Base-by-base conservation (phyloP, 2,329 filamentous ascomycete genomes). In the Pleurostoma richardsiae region DNA sequence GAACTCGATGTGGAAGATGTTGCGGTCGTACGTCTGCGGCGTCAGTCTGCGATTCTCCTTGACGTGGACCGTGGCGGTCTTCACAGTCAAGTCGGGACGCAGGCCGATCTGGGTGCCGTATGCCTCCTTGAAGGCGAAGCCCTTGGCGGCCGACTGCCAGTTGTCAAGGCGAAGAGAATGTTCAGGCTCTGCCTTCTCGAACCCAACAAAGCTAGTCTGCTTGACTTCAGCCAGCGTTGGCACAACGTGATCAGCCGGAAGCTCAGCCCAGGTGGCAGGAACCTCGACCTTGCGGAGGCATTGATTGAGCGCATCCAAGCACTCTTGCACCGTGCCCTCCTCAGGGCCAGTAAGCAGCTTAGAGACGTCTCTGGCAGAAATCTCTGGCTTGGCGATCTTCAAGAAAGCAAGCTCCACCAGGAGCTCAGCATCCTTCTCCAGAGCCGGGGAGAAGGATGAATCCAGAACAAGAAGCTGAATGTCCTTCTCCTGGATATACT, bases 1-100 rank as follows among this genome's bases (percentile, higher is more conserved):
- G 60, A 99, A 99, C 70, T 99, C 94, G 52, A 99, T 97, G 73
- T 99, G 94, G 85, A 99, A 99, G 69, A 99, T 97, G 77, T 99
- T 96, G 58, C 94, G 90, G 68, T 97, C 91, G 64, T 99, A 99
- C 30, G 84, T 86, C 28, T 70, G 60, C 3, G 94, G 94, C 0
- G 94, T 99, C 46, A 99, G 80, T 53, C 94, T 84, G 52, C 94
- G 88, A 72, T 95, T 96, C 74, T 97, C 94, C 74, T 95, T 90
- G 67, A 99, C 91, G 46, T 83, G 86, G 45, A 96, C 86, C 39
- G 90, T 88, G 59, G 80, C 85, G 2, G 92, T 97, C 79, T 92
- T 90, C 61, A 89, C 83, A 7, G 86, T 72, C 46, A 95, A 74
- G 60, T 99, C 94, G 8, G 94, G 94, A 45, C 94, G 88, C 39